phyloP scores from a whole-genome alignment of 768 basidiomycete genomes.

The Lyophyllum shimeji region DNA sequence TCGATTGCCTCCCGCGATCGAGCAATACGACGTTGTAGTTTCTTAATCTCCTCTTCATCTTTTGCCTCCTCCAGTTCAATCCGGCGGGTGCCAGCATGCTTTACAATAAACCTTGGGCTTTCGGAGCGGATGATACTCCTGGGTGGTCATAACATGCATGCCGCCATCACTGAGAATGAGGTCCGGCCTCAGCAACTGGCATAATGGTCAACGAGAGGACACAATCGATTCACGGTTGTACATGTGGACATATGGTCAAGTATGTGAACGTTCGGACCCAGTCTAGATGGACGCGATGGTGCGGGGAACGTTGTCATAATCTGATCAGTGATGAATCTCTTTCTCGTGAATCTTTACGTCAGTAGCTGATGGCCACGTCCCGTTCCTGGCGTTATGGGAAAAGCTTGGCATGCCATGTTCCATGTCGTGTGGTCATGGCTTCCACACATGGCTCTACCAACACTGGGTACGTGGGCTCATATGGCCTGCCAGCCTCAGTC shows the following conservation, averaged over 20 bases:
- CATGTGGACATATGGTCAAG: neutral
- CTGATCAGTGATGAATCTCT: neutral
- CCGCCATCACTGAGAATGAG: neutral
- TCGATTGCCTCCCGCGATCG: neutral
- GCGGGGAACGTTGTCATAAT: neutral
- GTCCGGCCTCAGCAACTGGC: neutral
- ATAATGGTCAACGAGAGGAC: neutral
- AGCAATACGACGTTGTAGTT: neutral
- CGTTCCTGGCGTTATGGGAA: neutral
- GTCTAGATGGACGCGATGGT: no score
- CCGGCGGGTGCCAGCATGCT: neutral
- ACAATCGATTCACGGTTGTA: neutral
- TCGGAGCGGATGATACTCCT: neutral
- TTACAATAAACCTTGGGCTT: constrained; percentile 11
- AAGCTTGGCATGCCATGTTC: neutral
- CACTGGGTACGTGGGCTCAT: no score
- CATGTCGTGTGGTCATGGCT: neutral
- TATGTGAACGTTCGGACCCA: neutral
- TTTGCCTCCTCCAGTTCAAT: neutral
- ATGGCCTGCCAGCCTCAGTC: no score
- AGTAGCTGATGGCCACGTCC: neutral
- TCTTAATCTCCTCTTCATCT: neutral
- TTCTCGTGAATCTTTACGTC: neutral
- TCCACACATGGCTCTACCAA: constrained; percentile 3
- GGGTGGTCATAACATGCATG: neutral